These are phyloP conservation scores for Castanea mollissima DNA, from an alignment of 306 rosid genomes.

Conservation along the genomic window DNA sequence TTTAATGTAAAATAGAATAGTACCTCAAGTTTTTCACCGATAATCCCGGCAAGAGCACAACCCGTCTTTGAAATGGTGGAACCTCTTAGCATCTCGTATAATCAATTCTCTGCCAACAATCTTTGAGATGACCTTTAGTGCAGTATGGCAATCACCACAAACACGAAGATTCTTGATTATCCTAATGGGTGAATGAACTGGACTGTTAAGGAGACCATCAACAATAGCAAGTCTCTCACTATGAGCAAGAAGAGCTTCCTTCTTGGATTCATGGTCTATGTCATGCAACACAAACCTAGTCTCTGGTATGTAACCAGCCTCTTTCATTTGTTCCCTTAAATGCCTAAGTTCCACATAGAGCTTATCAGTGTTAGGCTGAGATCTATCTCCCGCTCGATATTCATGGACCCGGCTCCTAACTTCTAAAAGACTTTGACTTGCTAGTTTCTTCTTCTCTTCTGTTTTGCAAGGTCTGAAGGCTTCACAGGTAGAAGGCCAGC, in stretches of 20 bases:
- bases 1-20: no score
- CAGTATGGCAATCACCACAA: no score
- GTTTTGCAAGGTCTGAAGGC: constrained; percentile 48
- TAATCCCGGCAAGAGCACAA: no score
- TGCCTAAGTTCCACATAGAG: constrained; percentile 60
- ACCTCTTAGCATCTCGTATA: no score
- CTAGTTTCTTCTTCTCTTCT: constrained; percentile 56
- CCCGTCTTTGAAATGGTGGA: no score
- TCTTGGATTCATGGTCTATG: constrained; percentile 78
- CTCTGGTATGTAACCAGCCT: constrained; percentile 57
- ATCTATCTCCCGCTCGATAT: constrained; percentile 62
- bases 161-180: constrained; percentile 73
- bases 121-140: no score
- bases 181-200: constrained; percentile 62
- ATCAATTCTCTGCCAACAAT: no score
- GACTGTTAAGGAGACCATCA: constrained; percentile 28
- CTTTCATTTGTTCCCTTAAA: constrained; percentile 71
- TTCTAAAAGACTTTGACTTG: constrained; percentile 55
- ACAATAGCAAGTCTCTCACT: constrained; percentile 73
- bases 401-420: constrained; percentile 73
- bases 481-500: constrained; percentile 65
- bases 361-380: constrained; percentile 30
- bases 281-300: constrained; percentile 50
- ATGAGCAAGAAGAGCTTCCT: constrained; percentile 75
- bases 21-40: no score